These are phyloP conservation scores for Batkoa obscura DNA, from an alignment of 371 early-diverging fungal genomes.

Conservation along the genomic window DNA sequence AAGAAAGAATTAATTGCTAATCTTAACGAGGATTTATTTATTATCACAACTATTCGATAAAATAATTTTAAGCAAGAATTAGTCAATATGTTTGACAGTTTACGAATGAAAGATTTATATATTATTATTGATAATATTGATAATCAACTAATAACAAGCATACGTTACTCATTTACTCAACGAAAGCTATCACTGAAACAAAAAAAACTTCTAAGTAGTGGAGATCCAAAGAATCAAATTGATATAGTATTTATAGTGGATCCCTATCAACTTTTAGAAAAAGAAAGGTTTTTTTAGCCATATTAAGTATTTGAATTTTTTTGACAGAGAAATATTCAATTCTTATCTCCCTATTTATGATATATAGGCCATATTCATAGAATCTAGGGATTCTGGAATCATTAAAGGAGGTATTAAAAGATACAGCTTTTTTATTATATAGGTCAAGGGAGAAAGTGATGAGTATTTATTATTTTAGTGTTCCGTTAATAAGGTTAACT, in stretches of 20 bases:
- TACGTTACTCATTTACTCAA: too few species aligned
- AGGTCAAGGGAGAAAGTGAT: slow-evolving; percentile 35
- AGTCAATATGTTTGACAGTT: too few species aligned
- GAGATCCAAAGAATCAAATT: slow-evolving; percentile 26
- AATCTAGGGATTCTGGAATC: slow-evolving; percentile 26
- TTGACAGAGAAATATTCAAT: slow-evolving; percentile 22
- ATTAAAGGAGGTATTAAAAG: slow-evolving; percentile 19
- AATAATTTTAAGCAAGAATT: too few species aligned
- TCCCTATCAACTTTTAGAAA: slow-evolving; percentile 25
- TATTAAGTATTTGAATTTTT: slow-evolving; percentile 32
- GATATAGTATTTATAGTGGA: slow-evolving; percentile 42
- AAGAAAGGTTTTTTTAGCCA: slow-evolving; percentile 25
- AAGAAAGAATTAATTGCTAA: too few species aligned
- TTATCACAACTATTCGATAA: too few species aligned
- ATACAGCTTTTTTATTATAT: slow-evolving; percentile 33
- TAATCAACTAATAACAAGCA: too few species aligned
- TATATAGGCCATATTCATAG: slow-evolving; percentile 28
- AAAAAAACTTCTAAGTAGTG: slow-evolving; percentile 4
- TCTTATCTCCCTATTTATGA: slow-evolving; percentile 29
- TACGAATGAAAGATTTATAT: too few species aligned
- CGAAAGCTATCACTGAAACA: too few species aligned
- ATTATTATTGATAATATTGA: too few species aligned
- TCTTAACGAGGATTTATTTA: too few species aligned
- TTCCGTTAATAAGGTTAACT: background rate
- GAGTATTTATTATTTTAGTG: slow-evolving; percentile 29